phyloP scores from a whole-genome alignment of 352 stramenopile genomes.

The Globisporangium yorkense region DNA sequence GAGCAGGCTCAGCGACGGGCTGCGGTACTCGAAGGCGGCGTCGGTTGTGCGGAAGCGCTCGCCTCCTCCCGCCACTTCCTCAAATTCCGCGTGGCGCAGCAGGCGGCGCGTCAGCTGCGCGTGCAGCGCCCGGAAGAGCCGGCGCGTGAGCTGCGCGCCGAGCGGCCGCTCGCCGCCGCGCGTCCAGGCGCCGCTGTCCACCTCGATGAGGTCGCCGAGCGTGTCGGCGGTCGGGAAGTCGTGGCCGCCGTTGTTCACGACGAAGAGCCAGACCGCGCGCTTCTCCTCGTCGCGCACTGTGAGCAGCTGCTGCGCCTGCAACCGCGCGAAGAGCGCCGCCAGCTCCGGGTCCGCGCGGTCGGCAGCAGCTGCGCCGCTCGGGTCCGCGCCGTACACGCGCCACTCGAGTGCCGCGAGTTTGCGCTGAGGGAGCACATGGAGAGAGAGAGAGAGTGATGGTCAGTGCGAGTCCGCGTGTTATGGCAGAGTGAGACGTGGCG shows the following conservation, averaged over 20 bases:
- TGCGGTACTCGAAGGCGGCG: constrained; percentile 54
- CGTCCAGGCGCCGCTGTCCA: constrained; percentile 20
- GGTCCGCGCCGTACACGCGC: constrained; percentile 32
- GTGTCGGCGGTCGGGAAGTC: constrained; percentile 16
- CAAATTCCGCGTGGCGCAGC: constrained; percentile 37
- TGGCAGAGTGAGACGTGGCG: background rate
- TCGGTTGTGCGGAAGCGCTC: constrained; percentile 47
- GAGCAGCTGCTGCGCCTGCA: constrained; percentile 37
- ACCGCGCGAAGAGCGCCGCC: constrained; percentile 19
- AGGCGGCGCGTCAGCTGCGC: constrained; percentile 22
- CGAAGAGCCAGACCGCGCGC: constrained; percentile 43
- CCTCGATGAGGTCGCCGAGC: constrained; percentile 21
- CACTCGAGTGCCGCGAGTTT: constrained; percentile 40
- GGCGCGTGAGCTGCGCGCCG: constrained; percentile 15
- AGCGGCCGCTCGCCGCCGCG: constrained; percentile 4
- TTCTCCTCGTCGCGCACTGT: constrained; percentile 12
- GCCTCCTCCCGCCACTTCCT: constrained; percentile 2
- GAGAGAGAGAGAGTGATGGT: constrained; percentile 3
- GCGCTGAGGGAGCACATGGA: constrained; percentile 19
- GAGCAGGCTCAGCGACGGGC: constrained; percentile 41
- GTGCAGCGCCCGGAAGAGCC: constrained; percentile 40
- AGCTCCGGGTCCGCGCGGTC: constrained; percentile 13
- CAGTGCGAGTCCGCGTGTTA: background rate
- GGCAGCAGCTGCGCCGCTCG: background rate
- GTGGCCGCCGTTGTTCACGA: constrained; percentile 31